Evolutionary conservation across 768 basidiomycete species (phyloP).

Genomic region (Collybia mongolica): DNA sequence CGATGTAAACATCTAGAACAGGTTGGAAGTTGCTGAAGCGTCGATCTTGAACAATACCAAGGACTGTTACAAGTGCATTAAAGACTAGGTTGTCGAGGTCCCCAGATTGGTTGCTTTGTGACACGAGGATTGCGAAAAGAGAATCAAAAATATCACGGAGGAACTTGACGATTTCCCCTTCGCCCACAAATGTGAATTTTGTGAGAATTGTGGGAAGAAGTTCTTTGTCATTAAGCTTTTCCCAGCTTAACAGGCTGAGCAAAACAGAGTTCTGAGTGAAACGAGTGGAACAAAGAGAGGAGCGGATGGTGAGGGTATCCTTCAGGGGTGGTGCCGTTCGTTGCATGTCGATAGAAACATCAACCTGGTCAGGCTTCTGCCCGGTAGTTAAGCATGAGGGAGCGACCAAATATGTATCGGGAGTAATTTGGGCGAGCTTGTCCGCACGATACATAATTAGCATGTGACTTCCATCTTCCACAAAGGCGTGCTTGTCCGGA

Average conservation of each 20-base stretch:
- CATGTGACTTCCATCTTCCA: constrained; percentile 88
- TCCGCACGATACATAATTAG: constrained; percentile 85
- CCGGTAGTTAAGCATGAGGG: constrained; percentile 59
- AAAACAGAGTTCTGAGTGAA: constrained; percentile 90
- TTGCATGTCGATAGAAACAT: constrained; percentile 58
- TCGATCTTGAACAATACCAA: constrained; percentile 90
- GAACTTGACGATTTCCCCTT: constrained; percentile 94
- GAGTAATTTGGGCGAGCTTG: constrained; percentile 55
- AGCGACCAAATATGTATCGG: constrained; percentile 71
- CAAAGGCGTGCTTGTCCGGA: constrained; percentile 69
- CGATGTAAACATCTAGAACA: constrained; percentile 91
- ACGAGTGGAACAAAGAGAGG: constrained; percentile 88
- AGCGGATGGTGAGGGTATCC: constrained; percentile 80
- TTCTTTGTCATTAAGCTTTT: constrained; percentile 61
- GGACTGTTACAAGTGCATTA: constrained; percentile 86
- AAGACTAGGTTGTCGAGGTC: constrained; percentile 88
- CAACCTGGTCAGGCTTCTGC: constrained; percentile 59
- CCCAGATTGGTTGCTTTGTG: constrained; percentile 66
- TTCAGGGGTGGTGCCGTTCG: constrained; percentile 66
- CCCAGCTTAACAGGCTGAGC: constrained; percentile 80
- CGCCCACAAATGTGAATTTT: constrained; percentile 89
- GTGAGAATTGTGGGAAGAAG: constrained; percentile 69
- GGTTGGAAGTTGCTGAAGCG: constrained; percentile 95
- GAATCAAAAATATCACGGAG: constrained; percentile 89
- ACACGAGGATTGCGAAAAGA: constrained; percentile 85